Evolutionary conservation across 2,329 filamentous ascomycete genomes (phyloP), one percentile per base, ranked within the genome.

Genomic region (Colletotrichum coccodes): DNA sequence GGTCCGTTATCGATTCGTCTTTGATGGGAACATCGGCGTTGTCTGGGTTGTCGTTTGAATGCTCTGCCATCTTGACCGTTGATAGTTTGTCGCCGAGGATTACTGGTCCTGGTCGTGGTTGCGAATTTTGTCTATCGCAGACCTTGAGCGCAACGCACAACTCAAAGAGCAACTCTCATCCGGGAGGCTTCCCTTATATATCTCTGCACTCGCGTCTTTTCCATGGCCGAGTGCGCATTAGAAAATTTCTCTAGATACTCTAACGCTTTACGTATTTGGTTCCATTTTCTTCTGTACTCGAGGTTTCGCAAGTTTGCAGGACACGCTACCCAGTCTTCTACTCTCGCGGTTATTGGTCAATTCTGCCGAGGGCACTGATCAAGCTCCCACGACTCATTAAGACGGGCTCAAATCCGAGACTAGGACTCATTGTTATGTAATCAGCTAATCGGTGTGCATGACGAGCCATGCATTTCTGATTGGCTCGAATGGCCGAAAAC

Each of bases 371-470:
- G 9, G 6, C 28, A 7, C n/a, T 28, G 44, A 6, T 3, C 26
- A 23, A 6, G 12, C 21, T 46, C 2, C 56, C 2, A 12, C 40
- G 9, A 34, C 40, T 46, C 28, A 14, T 6, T 21, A 28, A 34
- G n/a, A 46, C 12, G 8, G 9, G 18, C 4, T 3, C 34, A 26
- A 6, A 26, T 36, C 56, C 28, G 40, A 47, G 9, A 34, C 2
- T 4, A 18, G 3, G 0, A 6, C 8, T 0, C 3, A 3, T 2
- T 3, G 11, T 34, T 52, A 52, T 21, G 49, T 52, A 52, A 52
- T 28, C 36, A 6, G 14, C 12, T 4, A 2, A 12, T 16, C 5
- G 2, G 14, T 4, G 3, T 1, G 8, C 6, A 2, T n/a, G n/a
- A n/a, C n/a, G n/a, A n/a, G n/a, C n/a, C 8, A 8, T 7, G 16